Conservation (phyloP, 2,329 filamentous ascomycete genomes). For the Colletotrichum sp. region DNA sequence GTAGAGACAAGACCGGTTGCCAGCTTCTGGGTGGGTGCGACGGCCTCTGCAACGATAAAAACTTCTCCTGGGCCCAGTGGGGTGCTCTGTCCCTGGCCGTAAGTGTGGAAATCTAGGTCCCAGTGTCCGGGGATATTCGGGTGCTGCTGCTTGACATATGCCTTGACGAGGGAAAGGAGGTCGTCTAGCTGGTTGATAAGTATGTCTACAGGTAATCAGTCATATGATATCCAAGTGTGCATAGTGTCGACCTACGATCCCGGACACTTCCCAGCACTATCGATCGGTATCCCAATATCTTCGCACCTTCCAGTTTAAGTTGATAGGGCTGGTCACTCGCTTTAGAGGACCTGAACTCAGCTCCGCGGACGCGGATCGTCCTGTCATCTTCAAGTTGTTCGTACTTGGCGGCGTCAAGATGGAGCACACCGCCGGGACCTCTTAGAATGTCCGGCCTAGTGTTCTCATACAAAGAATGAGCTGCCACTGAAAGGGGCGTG, state of each 20-base stretch:
- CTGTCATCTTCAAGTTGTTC: neutral
- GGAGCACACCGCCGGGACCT: neutral
- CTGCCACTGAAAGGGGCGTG: neutral
- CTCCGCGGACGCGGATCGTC: neutral
- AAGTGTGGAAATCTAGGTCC: neutral
- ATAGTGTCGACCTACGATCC: neutral
- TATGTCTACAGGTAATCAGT: neutral
- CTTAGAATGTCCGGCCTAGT: neutral
- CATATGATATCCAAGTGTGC: neutral
- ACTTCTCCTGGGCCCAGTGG: constrained; percentile 36
- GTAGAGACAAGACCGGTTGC: constrained; percentile 40
- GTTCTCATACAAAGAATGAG: neutral
- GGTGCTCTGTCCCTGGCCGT: neutral
- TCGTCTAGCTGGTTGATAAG: neutral
- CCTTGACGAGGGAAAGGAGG: neutral
- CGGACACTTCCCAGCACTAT: neutral
- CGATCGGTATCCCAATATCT: neutral
- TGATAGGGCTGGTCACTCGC: neutral
- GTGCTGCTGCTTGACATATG: neutral
- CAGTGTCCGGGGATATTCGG: neutral
- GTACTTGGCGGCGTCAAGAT: neutral
- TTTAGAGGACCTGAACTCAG: neutral
- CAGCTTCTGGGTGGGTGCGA: constrained; percentile 48
- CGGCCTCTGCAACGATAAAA: constrained; percentile 50
- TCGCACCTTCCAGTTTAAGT: neutral